phyloP scores from a whole-genome alignment of 495 filamentous ascomycete genomes.

The Penicillium canescens region DNA sequence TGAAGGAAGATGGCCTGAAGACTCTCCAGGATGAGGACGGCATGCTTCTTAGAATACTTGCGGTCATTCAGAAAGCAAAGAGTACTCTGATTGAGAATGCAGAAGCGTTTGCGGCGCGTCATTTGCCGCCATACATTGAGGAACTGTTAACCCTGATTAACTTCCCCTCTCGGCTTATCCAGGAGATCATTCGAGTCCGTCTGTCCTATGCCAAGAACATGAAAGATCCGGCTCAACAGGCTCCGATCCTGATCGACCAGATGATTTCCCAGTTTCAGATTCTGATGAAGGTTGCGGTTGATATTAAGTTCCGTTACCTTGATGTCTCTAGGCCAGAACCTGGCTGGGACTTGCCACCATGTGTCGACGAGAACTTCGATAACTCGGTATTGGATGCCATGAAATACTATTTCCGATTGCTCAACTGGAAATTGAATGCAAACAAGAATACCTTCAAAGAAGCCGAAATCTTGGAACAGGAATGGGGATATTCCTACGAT shows the following conservation, averaged over 20 bases:
- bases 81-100: slow-evolving; percentile 86
- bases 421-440: slow-evolving; percentile 94
- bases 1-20: slow-evolving; percentile 94
- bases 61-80: slow-evolving; percentile 91
- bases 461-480: slow-evolving; percentile 93
- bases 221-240: slow-evolving; percentile 84
- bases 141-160: slow-evolving; percentile 94
- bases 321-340: slow-evolving; percentile 82
- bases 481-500: slow-evolving; percentile 94
- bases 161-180: slow-evolving; percentile 91
- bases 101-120: slow-evolving; percentile 80
- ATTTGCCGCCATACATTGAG: slow-evolving; percentile 95
- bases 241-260: slow-evolving; percentile 88
- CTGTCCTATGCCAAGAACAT: slow-evolving; percentile 92
- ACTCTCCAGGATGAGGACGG: slow-evolving; percentile 81
- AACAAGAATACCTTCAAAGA: slow-evolving; percentile 99
- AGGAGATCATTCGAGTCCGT: slow-evolving; percentile 93
- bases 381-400: slow-evolving; percentile 92
- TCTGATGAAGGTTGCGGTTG: slow-evolving; percentile 82
- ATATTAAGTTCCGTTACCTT: slow-evolving; percentile 87
- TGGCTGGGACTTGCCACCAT: slow-evolving; percentile 93
- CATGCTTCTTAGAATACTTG: slow-evolving; percentile 79
- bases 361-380: slow-evolving; percentile 96
- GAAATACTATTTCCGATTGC: slow-evolving; percentile 95
- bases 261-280: slow-evolving; percentile 97